Evolutionary conservation across 495 filamentous ascomycete species (phyloP), one percentile per base, ranked within the genome.

Genomic region (Trypethelium eluteriae): DNA sequence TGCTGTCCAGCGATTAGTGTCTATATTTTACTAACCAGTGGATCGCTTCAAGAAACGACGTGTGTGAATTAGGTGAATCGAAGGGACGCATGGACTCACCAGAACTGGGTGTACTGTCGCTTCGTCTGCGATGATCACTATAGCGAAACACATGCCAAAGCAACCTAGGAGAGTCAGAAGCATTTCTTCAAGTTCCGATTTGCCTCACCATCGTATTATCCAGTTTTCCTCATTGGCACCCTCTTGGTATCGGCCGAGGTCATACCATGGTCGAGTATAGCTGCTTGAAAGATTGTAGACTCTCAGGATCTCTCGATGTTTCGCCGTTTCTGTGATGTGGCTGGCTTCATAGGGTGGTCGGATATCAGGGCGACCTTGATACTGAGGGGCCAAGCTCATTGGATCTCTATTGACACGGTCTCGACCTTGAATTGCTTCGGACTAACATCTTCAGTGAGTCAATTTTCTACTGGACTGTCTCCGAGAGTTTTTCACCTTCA

Each of bases 121-220:
- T 64, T 32, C 64, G 36, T 64, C 74, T 70, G 35, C 76, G 69
- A 62, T 74, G 75, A 68, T 78, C 75, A 16, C 72, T 75, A 61
- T 76, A 72, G n/a, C 76, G 75, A 64, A 78, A 78, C 44, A 75
- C 72, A 67, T 78, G 76, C 75, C 75, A 78, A 6, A 78, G 70
- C 61, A 68, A 36, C 53, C 53, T 59, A 18, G 5, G 53, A 59
- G 7, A 9, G 32, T 59, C 32, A 59, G 53, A 59, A 34, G n/a
- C 36, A 34, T 7, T 6, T 18, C 2, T 36, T 7, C 53, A 14
- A 59, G 32, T 11, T 36, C 25, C 3, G 32, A 32, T 9, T 34
- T 3, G 25, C 4, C 32, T 59, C 41, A 72, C 76, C 76, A 78
- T 2, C 69, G 63, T 39, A 74, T 74, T 0, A 77, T 73, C 76